These are phyloP conservation scores for Kalanchoe fedtschenkoi DNA, from an alignment of 164 flowering plant species.

Conservation along the genomic window DNA sequence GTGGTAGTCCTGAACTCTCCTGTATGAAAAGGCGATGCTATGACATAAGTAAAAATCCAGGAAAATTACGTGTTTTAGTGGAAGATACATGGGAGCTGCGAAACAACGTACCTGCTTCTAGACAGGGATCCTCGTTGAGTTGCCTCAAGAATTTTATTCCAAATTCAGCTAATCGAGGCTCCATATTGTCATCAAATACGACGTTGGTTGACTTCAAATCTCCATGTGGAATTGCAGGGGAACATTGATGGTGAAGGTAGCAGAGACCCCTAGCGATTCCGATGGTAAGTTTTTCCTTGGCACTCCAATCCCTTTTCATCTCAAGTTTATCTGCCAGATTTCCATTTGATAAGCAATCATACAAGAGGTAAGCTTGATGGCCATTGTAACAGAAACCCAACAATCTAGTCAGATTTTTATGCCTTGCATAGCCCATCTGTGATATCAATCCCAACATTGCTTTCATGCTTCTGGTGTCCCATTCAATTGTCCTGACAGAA, in stretches of 20 bases:
- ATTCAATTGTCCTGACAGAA: slow-evolving; percentile 57
- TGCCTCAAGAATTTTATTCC: slow-evolving; percentile 43
- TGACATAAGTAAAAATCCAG: not conserved
- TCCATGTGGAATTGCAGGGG: slow-evolving; percentile 87
- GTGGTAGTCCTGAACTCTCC: slow-evolving; percentile 28
- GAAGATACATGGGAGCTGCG: too few species aligned
- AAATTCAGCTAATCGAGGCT: slow-evolving; percentile 66
- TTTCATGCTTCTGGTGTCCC: slow-evolving; percentile 33
- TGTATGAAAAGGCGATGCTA: slow-evolving; percentile 10
- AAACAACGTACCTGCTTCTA: slow-evolving; percentile 36
- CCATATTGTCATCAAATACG: slow-evolving; percentile 75
- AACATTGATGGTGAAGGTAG: slow-evolving; percentile 82
- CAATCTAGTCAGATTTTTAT: slow-evolving; percentile 60
- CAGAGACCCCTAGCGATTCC: slow-evolving; percentile 74
- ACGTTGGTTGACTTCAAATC: slow-evolving; percentile 63
- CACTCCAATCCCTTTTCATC: slow-evolving; percentile 45
- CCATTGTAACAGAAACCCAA: slow-evolving; percentile 74
- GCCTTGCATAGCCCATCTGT: slow-evolving; percentile 62
- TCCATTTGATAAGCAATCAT: slow-evolving; percentile 73
- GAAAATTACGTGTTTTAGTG: too few species aligned
- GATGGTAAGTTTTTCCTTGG: slow-evolving; percentile 41
- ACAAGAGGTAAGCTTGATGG: slow-evolving; percentile 48
- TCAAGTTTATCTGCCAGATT: slow-evolving; percentile 51
- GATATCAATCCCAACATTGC: slow-evolving; percentile 29
- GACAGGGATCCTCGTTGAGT: slow-evolving; percentile 22